Evolutionary conservation across 2,329 filamentous ascomycete genomes (phyloP), one percentile per base, ranked within the genome.

Genomic region (Paracorniculantispora psalliotae): DNA sequence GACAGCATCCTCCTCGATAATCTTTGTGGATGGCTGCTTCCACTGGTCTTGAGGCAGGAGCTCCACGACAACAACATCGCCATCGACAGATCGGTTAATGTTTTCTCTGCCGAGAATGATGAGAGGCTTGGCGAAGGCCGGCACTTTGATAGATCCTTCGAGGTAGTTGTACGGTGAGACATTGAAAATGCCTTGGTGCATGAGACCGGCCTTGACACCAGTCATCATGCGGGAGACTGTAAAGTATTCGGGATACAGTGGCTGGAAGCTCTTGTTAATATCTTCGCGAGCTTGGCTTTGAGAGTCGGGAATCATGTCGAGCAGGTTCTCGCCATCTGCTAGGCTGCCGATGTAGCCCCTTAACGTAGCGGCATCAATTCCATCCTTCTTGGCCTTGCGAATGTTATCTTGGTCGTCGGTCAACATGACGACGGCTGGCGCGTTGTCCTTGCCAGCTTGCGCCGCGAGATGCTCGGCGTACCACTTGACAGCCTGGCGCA

Each of bases 81-180:
- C 93, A 61, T 94, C 91, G 21, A 99, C 87, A 25, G 93, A 87
- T 65, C 94, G 85, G 74, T 97, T 99, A 78, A 96, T 97, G 73
- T 96, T 97, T 68, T 99, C 94, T 61, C 94, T 84, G 13, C 94
- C 94, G 17, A 97, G 81, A 49, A 99, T 83, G 17, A 99, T 80
- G 30, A 99, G 82, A 1, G 92, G 83, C 67, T 94, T 96, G 61
- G 94, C 88, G 68, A 99, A 99, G 4, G 92, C 86, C 1, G 92
- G 86, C 0, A 96, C 92, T 67, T 93, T 88, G 62, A 97, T 89
- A 1, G 91, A 92, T 1, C 91, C 94, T 72, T 99, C 94, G 12
- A 99, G 81, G 67, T 97, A 99, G 76, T 99, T 99, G 80, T 97
- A 99, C 1, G 91, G 91, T 8, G 94, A 97, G 28, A 97, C 91